Percentiles rank a stretch among this genome's conserved stretches.
Conservation (phyloP, 2,329 filamentous ascomycete species). For the Trichoderma sp. region DNA sequence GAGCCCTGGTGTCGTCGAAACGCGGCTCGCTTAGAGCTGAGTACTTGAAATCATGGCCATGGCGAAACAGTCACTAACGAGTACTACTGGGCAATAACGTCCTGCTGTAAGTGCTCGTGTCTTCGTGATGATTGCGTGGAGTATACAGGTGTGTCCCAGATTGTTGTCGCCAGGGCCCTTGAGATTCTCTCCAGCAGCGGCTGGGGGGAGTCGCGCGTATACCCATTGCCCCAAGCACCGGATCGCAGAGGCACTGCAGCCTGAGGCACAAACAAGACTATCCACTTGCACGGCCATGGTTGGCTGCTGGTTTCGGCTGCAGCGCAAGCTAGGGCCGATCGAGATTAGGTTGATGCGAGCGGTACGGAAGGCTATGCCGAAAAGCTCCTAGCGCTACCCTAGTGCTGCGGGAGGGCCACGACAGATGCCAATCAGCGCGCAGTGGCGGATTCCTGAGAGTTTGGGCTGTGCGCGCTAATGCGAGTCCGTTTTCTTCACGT, state of each 20-base stretch:
- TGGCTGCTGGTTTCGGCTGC: constrained; percentile 4
- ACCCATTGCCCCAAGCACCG: constrained; percentile 22
- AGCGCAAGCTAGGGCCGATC: constrained; percentile 1
- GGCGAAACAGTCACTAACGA: constrained; percentile 24
- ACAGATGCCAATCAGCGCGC: background rate
- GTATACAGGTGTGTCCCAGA: constrained; percentile 11
- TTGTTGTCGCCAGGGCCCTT: constrained; percentile 19
- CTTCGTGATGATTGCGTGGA: constrained; percentile 25
- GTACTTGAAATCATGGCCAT: constrained; percentile 28
- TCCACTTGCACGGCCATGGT: background rate
- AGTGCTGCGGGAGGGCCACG: background rate
- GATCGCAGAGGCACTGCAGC: constrained; percentile 7
- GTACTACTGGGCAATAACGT: constrained; percentile 13
- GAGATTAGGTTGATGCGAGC: background rate
- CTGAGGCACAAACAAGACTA: constrained; percentile 3
- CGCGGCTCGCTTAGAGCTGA: constrained; percentile 29
- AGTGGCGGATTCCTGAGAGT: constrained; percentile 19
- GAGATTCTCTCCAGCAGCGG: background rate
- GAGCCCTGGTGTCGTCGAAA: constrained; percentile 21
- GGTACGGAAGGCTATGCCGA: background rate
- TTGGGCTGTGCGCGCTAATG: constrained; percentile 11
- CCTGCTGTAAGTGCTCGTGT: constrained; percentile 26
- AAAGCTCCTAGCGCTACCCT: background rate
- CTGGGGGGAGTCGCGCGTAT: constrained; percentile 23
- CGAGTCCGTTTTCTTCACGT: background rate